phyloP scores from a whole-genome alignment of 495 filamentous ascomycete species.

The Bacidia gigantensis region DNA sequence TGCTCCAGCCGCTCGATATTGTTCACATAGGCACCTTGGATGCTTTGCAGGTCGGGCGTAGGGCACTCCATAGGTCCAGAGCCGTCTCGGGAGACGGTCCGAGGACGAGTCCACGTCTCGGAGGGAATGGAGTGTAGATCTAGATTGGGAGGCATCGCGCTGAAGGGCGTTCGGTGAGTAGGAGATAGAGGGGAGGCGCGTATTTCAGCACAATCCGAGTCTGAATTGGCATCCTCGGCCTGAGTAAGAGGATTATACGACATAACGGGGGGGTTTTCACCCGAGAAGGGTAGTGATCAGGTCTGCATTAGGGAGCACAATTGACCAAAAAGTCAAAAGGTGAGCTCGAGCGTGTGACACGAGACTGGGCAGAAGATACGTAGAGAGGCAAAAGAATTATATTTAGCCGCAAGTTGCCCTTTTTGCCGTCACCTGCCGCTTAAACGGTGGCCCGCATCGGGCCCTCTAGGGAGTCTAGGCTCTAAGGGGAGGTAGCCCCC shows the following conservation, averaged over 20 bases:
- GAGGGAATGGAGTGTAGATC: constrained; percentile 17
- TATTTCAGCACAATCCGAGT: constrained; percentile 15
- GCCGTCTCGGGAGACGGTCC: constrained; percentile 44
- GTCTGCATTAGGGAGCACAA: background rate
- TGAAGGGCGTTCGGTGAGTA: background rate
- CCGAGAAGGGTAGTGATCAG: background rate
- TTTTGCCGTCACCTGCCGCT: background rate
- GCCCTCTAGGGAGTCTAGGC: too few relatives aligned
- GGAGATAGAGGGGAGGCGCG: background rate
- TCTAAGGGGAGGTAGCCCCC: too few relatives aligned
- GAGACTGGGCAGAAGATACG: background rate
- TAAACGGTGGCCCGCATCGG: too few relatives aligned
- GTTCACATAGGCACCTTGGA: constrained; percentile 57
- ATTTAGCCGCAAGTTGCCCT: background rate
- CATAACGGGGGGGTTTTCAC: constrained; percentile 21
- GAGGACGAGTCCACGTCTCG: constrained; percentile 35
- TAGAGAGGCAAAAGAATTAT: background rate
- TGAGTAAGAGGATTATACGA: constrained; percentile 36
- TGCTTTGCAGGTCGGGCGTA: constrained; percentile 57
- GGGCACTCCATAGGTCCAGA: constrained; percentile 54
- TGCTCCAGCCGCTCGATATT: constrained; percentile 76
- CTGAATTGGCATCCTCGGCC: constrained; percentile 29
- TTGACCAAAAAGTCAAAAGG: too few relatives aligned
- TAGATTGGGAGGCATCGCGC: background rate
- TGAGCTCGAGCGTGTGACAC: background rate